Evolutionary conservation across 345 rosid genomes (phyloP).

Genomic region (Populus euphratica): DNA sequence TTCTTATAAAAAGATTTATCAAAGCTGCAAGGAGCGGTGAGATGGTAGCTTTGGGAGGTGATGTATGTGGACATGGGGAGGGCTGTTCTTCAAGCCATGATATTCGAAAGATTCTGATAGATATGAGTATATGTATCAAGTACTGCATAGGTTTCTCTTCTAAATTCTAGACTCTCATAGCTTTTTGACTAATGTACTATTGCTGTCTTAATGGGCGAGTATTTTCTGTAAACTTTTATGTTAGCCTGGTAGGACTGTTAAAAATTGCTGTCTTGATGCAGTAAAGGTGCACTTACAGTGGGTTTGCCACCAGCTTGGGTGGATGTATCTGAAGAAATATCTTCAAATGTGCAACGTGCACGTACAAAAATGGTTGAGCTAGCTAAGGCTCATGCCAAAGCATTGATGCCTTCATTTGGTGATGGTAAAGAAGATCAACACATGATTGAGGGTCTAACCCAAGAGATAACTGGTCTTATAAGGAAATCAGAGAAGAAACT

Average conservation of each 20-base stretch:
- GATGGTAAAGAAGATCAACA: constrained; percentile 94
- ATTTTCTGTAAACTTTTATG: neutral
- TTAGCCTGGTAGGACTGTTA: constrained; percentile 1
- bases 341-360: constrained; percentile 71
- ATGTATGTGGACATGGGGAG: neutral
- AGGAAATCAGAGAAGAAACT: constrained; percentile 80
- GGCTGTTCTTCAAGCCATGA: neutral
- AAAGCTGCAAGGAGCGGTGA: neutral
- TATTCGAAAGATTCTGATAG: neutral
- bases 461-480: constrained; percentile 70
- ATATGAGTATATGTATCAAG: neutral
- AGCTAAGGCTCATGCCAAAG: constrained; percentile 89
- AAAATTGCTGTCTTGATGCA: constrained; percentile 35
- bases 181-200: neutral
- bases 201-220: constrained; percentile 1
- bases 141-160: neutral
- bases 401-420: constrained; percentile 98
- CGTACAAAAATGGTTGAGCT: constrained; percentile 68
- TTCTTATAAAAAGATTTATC: neutral
- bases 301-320: constrained; percentile 98
- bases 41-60: neutral
- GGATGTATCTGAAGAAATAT: constrained; percentile 89
- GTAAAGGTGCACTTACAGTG: constrained; percentile 68
- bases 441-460: constrained; percentile 77
- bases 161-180: constrained; percentile 1